Percentiles rank a stretch among this genome's conserved stretches.
phyloP scores from a whole-genome alignment of 331 rosid genomes.

The Acacia concinna region DNA sequence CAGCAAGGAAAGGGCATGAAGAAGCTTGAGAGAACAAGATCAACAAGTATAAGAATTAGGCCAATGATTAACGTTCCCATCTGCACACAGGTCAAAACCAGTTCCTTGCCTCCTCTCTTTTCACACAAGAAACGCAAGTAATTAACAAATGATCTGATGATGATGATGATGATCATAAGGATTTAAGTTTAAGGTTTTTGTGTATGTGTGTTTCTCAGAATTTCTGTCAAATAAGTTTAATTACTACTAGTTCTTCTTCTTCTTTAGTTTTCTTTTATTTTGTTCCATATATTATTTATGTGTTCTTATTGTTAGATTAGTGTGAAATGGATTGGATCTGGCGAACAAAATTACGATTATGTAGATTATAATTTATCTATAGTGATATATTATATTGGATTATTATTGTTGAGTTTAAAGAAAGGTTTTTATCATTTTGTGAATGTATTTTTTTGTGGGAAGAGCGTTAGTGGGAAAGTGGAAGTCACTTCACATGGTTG shows the following conservation, averaged over 20 bases:
- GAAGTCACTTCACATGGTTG: neutral
- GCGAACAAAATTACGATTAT: neutral
- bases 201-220: neutral
- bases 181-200: neutral
- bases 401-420: neutral
- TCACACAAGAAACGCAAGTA: constrained; percentile 6
- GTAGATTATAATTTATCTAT: neutral
- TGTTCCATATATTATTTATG: neutral
- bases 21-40: constrained; percentile 18
- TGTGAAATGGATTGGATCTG: neutral
- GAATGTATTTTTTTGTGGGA: neutral
- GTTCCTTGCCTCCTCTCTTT: constrained; percentile 4
- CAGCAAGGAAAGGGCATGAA: neutral
- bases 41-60: constrained; percentile 8
- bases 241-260: neutral
- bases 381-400: neutral
- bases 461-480: neutral
- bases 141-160: neutral
- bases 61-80: constrained; percentile 15
- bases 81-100: constrained; percentile 1
- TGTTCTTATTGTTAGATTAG: neutral
- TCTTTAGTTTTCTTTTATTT: neutral
- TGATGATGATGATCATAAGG: no score
- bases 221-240: neutral
- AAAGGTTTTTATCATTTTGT: neutral